Evolutionary conservation across 2,329 filamentous ascomycete genomes (phyloP), one percentile per base, ranked within the genome.

Genomic region (Clonostachys rosea): DNA sequence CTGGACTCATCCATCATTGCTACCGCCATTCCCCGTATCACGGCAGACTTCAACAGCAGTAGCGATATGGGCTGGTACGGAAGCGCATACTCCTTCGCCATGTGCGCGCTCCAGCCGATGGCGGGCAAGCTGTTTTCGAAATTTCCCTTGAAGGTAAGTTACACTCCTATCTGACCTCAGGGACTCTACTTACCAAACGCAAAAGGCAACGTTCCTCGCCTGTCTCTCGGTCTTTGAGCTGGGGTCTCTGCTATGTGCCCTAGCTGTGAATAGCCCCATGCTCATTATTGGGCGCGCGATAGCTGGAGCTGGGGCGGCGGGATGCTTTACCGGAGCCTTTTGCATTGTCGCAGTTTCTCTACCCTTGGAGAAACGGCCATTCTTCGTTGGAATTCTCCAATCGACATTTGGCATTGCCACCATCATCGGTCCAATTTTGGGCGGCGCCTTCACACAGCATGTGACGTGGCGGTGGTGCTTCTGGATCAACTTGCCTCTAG

Each of bases 31-130:
- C 84, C 85, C 0, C 81, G 80, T 13, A 87, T 89, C 52, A 74
- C 79, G 6, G 65, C 66, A 34, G 73, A 86, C 49, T 79, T 91
- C 50, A 59, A 81, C 41, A 87, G 85, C 7, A 81, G 79, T 4
- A 70, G 78, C 13, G 87, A 86, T 20, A 91, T 91, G 65, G 79
- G 83, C 45, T 91, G 87, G 89, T 84, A 91, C 51, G 87, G 87
- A 14, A 82, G 79, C 36, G 81, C 86, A 3, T 92, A 87, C 58
- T 71, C 90, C 7, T 77, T 91, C 10, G 85, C 83, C 47, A 85
- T 83, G 59, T 83, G 85, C 2, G 79, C 73, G 61, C 76, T 79
- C 2, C 79, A 81, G 1, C 85, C 86, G 1, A 81, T 84, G 44
- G 91, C 86, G 86, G 85, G 84, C 47, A 79, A 79, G 55, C 57